Base-by-base conservation (phyloP, 805 yeast species). In the Candida tallmaniae region DNA sequence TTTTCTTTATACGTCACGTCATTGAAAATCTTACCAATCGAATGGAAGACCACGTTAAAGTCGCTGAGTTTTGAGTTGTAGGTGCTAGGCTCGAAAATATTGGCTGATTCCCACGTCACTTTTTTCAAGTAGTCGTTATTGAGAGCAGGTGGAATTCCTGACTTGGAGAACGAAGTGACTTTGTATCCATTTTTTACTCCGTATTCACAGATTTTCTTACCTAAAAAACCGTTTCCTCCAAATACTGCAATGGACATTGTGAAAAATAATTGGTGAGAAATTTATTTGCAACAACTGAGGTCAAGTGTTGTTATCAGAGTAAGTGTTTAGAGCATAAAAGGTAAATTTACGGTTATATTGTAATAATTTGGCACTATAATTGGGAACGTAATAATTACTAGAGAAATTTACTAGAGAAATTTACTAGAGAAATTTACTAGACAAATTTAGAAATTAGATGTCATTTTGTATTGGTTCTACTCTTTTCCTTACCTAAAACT, bases 201-300 rank as follows among this genome's bases (percentile, higher is more conserved):
- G 2, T 70, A 68, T 51, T 80, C 80, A 51, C 94, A 84, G 6
- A 89, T 78, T 40, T 62, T 63, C 34, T 57, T 55, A 9, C 95
- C 88, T 39, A 89, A 56, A 51, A 85, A 85, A 6, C 97, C 97
- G 45, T 76, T 78, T 1, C 97, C 96, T 12, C 97, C 97, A 49
- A 88, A 76, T 0, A 88, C 85, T 3, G 85, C 76, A 43, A 57
- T 62, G 37, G 62, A 58, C 50, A 45, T 56, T 6, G 40, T 27
- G 23, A 12, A 16, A n/a, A n/a, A n/a, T n/a, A n/a, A n/a, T n/a
- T n/a, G n/a, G n/a, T n/a, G n/a, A n/a, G n/a, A n/a, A n/a, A n/a
- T n/a, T n/a, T n/a, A n/a, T n/a, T n/a, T n/a, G n/a, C n/a, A n/a
- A n/a, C n/a, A n/a, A n/a, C n/a, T n/a, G n/a, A n/a, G n/a, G n/a